Evolutionary conservation across 176 grass and related monocot genomes (phyloP).

Genomic region (Chrysopogon serrulatus): DNA sequence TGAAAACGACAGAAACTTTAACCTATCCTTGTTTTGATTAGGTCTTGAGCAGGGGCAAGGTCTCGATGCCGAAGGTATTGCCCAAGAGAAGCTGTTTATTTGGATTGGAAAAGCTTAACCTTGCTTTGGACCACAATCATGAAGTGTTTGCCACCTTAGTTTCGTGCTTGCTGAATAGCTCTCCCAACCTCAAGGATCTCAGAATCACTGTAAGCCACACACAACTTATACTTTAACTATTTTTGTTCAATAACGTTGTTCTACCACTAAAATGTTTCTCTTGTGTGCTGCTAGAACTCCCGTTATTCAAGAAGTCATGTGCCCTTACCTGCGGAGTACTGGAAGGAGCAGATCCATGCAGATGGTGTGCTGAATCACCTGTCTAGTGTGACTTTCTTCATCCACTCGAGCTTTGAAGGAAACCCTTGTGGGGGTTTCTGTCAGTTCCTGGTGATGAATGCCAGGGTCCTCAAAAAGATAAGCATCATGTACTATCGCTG

Average conservation of each 20-base stretch:
- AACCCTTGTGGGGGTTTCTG: too few species aligned
- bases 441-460: too few species aligned
- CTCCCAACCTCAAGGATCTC: slow-evolving; percentile 25
- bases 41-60: neutral
- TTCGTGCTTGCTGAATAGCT: slow-evolving; percentile 38
- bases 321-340: neutral
- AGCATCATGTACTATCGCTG: neutral
- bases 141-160: neutral
- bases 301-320: neutral
- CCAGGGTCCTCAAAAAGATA: neutral
- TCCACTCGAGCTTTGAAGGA: too few species aligned
- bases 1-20: neutral
- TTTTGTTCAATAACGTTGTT: neutral
- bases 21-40: neutral
- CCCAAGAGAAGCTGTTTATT: neutral
- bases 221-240: neutral
- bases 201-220: slow-evolving; percentile 2
- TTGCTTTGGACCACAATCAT: neutral
- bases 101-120: neutral
- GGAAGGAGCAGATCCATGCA: neutral
- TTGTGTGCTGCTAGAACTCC: too few species aligned
- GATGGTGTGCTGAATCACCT: neutral
- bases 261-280: neutral
- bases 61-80: neutral
- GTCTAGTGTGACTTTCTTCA: neutral